Conservation (phyloP, 73 alveolate species). For the Tetrahymena elliotti region DNA sequence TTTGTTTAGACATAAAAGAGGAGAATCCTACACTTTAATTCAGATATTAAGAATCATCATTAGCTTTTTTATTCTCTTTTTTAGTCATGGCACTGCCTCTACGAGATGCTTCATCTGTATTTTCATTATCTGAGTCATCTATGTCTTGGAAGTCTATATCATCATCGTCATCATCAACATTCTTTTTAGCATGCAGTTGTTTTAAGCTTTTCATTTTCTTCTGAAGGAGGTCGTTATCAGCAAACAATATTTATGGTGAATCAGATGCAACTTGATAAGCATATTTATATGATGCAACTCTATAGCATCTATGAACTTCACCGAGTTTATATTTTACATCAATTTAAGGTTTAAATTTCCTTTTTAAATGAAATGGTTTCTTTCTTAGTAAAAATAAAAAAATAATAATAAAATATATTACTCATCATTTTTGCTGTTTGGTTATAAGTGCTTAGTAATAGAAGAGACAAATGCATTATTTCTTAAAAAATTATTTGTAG, state of each 20-base stretch:
- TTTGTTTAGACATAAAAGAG: not conserved
- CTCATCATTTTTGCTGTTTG: not conserved
- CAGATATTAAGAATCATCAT: not conserved
- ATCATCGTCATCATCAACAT: not conserved
- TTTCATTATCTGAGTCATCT: not conserved
- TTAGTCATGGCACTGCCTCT: not conserved
- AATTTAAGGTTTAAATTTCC: not conserved
- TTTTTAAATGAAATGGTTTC: not conserved
- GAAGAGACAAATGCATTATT: not conserved
- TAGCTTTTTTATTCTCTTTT: not conserved
- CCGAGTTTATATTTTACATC: not conserved
- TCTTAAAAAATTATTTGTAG: not conserved
- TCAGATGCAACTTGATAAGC: not conserved
- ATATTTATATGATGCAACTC: not conserved
- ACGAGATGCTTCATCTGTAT: not conserved
- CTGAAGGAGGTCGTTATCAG: not conserved
- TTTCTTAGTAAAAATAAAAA: not conserved
- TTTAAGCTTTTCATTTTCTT: not conserved
- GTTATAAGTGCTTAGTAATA: not conserved
- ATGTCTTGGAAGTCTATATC: not conserved
- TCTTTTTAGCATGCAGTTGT: not conserved
- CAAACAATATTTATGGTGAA: not conserved
- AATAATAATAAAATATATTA: not conserved
- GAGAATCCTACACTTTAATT: not conserved
- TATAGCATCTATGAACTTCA: not conserved